Percentiles rank a stretch among this genome's conserved stretches.
phyloP scores from a whole-genome alignment of 1,284 basidiomycete genomes.

The Cryptococcus maquisensis region DNA sequence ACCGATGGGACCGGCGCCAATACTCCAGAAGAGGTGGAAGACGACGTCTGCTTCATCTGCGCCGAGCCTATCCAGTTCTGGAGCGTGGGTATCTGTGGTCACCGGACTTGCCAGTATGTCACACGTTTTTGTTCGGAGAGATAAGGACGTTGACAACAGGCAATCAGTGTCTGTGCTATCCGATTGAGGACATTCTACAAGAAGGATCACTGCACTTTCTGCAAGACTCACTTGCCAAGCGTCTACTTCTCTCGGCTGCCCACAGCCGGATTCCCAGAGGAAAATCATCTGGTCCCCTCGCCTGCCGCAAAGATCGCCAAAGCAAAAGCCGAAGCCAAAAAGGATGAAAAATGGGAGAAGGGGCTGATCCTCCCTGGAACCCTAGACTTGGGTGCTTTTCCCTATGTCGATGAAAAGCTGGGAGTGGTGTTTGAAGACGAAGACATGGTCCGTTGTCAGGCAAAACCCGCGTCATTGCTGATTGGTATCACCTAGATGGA shows the following conservation, averaged over 20 bases:
- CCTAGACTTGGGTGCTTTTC: slow-evolving; percentile 43
- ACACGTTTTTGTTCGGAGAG: not conserved
- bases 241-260: slow-evolving; percentile 77
- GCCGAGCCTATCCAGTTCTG: slow-evolving; percentile 91
- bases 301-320: slow-evolving; percentile 40
- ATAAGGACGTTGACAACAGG: slow-evolving; percentile 9
- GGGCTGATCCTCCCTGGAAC: slow-evolving; percentile 39
- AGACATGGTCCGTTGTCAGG: slow-evolving; percentile 59
- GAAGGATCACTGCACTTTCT: slow-evolving; percentile 88
- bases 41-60: slow-evolving; percentile 81
- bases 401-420: slow-evolving; percentile 71
- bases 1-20: not conserved
- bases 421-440: slow-evolving; percentile 81
- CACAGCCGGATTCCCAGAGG: slow-evolving; percentile 62
- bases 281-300: slow-evolving; percentile 54
- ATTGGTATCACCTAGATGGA: slow-evolving; percentile 62
- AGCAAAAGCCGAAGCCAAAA: slow-evolving; percentile 35
- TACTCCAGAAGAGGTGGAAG: slow-evolving; percentile 36
- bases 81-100: slow-evolving; percentile 84
- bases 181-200: slow-evolving; percentile 93
- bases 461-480: not conserved
- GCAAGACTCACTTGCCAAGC: slow-evolving; percentile 80
- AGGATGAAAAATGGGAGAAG: slow-evolving; percentile 39
- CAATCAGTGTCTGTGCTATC: slow-evolving; percentile 68
- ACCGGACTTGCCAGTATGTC: slow-evolving; percentile 53